A percentile compares a stretch with the other conserved stretches of the same genome.
Evolutionary conservation across 345 rosid genomes (phyloP).

Genomic region (Syzygium aromaticum): DNA sequence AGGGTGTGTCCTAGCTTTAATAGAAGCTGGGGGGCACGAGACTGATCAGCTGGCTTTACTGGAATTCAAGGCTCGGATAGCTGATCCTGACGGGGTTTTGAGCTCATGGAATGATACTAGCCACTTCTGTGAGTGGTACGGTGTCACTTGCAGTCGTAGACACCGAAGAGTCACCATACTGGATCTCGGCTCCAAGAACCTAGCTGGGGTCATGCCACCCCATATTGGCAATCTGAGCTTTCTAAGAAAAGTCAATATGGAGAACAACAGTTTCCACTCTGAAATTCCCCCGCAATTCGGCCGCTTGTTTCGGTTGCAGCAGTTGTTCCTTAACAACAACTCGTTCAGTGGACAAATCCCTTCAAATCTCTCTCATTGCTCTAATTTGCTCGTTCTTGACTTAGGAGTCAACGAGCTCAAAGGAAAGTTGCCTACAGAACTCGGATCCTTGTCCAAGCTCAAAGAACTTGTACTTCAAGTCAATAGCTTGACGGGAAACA

Average conservation of each 20-base stretch:
- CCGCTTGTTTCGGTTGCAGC: neutral
- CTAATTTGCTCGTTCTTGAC: neutral
- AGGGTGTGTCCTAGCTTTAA: neutral
- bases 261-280: accelerated
- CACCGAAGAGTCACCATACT: neutral
- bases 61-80: neutral
- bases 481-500: conserved; percentile 3
- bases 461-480: accelerated
- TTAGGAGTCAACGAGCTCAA: neutral
- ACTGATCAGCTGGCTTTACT: neutral
- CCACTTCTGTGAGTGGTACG: accelerated
- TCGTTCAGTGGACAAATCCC: conserved; percentile 1
- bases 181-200: neutral
- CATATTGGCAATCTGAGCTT: neutral
- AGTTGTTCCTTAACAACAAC: neutral
- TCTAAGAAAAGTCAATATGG: accelerated
- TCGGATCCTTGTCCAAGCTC: conserved; percentile 6
- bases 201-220: accelerated
- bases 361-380: conserved; percentile 3
- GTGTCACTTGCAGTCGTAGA: neutral
- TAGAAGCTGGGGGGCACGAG: neutral
- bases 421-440: conserved; percentile 5
- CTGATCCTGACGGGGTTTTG: neutral
- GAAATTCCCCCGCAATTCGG: neutral
- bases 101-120: neutral